Evolutionary conservation across 768 basidiomycete species (phyloP), one percentile per base, ranked within the genome.

Genomic region (Boletus huronensis): DNA sequence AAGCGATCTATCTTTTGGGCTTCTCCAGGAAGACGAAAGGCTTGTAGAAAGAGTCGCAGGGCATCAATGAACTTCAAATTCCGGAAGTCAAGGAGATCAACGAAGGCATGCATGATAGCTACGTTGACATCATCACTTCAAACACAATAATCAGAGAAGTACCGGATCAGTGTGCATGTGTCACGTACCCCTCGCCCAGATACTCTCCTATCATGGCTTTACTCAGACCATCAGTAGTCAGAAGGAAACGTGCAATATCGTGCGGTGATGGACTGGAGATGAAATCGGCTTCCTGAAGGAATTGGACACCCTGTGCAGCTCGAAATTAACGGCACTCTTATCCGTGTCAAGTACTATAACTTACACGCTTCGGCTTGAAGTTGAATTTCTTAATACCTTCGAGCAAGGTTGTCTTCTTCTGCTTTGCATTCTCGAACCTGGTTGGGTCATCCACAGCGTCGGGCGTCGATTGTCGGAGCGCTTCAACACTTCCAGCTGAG

Each of bases 381-480:
- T 98, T 98, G 73, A 99, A 99, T 72, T 93, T 93, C 71, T 89
- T 94, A 72, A 98, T 90, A 26, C 97, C 97, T 68, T 98, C 96
- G 36, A 94, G 74, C 28, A 98, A 71, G 0, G 89, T 95, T 32
- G 92, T 98, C 75, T 99, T 99, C 74, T 91, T 88, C 74, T 93
- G 90, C 70, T 97, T 98, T 11, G 94, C 97, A 56, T 82, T 94
- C 75, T 98, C 96, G 59, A 99, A 98, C 64, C 82, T 82, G 19
- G 79, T 86, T 1, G 96, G 96, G 68, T 98, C 96, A 64, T 98
- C 97, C n/a, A 74, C 72, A 36, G 85, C 66, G 53, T 93, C 92
- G 0, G 93, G 90, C 0, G 92, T 93, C 11, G 82, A 73, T 48
- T 85, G 82, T 51, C 88, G 79, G 19, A 82, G 72, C 3, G 72